Conservation (phyloP, 2,329 filamentous ascomycete species). For the Ilyonectria mors-panacis region DNA sequence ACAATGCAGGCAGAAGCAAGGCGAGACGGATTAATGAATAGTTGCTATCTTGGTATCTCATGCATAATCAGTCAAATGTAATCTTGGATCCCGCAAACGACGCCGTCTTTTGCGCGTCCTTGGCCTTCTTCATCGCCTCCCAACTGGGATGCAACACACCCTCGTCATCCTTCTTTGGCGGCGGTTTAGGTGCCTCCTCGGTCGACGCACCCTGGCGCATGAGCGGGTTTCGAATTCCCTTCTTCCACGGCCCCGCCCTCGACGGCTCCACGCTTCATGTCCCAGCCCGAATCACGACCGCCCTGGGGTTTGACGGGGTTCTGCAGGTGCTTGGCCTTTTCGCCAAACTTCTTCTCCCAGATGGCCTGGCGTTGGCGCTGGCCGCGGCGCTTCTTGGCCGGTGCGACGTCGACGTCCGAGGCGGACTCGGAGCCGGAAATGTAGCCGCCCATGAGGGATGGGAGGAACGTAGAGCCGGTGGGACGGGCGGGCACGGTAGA, state of each 20-base stretch:
- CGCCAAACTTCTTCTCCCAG: conserved; percentile 85
- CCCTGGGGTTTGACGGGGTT: conserved; percentile 52
- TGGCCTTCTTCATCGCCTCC: conserved; percentile 74
- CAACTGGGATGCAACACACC: conserved; percentile 75
- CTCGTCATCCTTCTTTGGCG: conserved; percentile 62
- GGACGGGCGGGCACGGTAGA: conserved; percentile 28
- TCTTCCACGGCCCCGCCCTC: conserved; percentile 68
- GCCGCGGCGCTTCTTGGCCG: conserved; percentile 80
- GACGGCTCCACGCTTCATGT: conserved; percentile 69
- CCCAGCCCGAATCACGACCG: conserved; percentile 69
- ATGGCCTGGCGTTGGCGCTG: conserved; percentile 85
- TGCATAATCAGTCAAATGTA: conserved; percentile 64
- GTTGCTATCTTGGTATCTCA: conserved; percentile 31
- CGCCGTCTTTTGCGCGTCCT: conserved; percentile 68
- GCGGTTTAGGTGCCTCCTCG: conserved; percentile 35
- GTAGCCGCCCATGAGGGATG: conserved; percentile 84
- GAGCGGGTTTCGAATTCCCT: conserved; percentile 60
- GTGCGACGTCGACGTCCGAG: conserved; percentile 76
- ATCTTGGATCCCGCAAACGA: conserved; percentile 72
- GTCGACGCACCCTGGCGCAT: conserved; percentile 30
- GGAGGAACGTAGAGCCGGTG: conserved; percentile 75
- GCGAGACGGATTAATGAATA: not conserved
- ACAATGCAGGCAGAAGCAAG: not conserved
- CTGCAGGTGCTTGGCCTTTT: conserved; percentile 76
- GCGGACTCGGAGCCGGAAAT: conserved; percentile 81